These are phyloP conservation scores for Phytophthora meadii DNA, from an alignment of 352 stramenopile species.

Conservation along the genomic window DNA sequence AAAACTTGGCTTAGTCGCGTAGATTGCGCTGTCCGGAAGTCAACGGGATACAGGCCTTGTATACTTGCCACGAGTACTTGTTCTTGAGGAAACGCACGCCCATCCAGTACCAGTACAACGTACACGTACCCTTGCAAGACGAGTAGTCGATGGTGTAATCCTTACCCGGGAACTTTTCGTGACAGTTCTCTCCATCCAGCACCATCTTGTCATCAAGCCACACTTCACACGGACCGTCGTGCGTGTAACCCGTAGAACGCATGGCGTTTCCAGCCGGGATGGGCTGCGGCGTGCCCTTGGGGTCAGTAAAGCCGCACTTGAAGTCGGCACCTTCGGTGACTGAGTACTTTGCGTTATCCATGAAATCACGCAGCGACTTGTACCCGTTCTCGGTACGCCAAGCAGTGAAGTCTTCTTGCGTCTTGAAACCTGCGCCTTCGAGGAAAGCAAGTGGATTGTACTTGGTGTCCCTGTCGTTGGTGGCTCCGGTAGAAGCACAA, in stretches of 20 bases:
- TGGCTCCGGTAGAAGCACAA: slow-evolving; percentile 41
- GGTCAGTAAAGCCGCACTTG: slow-evolving; percentile 39
- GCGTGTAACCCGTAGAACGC: slow-evolving; percentile 17
- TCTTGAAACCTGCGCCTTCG: slow-evolving; percentile 48
- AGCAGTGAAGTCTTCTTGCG: slow-evolving; percentile 41
- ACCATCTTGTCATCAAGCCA: slow-evolving; percentile 27
- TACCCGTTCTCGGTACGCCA: slow-evolving; percentile 42
- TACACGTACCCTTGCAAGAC: neutral
- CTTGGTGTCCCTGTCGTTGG: slow-evolving; percentile 34
- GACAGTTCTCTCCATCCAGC: neutral
- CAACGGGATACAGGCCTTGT: neutral
- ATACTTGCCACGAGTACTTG: neutral
- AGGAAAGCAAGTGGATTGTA: slow-evolving; percentile 56
- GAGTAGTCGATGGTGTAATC: neutral
- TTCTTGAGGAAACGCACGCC: neutral
- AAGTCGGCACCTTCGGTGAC: slow-evolving; percentile 35
- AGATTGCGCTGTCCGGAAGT: neutral
- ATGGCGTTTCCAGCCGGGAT: slow-evolving; percentile 39
- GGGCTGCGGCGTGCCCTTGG: slow-evolving; percentile 33
- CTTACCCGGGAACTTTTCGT: neutral
- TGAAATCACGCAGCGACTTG: slow-evolving; percentile 25
- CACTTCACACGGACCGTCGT: neutral
- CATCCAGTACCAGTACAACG: slow-evolving; percentile 4
- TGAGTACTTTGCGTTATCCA: slow-evolving; percentile 38
- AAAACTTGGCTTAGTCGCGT: neutral